phyloP scores from a whole-genome alignment of 805 yeast species.

The Candida parachauliodes region DNA sequence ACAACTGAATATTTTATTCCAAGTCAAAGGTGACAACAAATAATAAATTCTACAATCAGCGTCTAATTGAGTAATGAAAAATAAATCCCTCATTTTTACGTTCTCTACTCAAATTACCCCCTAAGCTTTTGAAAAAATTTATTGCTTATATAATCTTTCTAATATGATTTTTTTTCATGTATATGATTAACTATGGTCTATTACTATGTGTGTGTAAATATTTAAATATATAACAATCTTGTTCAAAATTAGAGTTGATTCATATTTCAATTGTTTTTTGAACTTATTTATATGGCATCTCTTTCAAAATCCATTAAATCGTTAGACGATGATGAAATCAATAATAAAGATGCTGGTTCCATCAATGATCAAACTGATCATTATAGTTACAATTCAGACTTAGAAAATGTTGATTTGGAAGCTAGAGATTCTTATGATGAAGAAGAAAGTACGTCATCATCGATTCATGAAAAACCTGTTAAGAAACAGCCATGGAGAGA shows the following conservation, averaged over 20 bases:
- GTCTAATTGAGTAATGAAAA: too few relatives aligned
- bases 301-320: background rate
- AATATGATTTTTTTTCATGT: background rate
- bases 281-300: background rate
- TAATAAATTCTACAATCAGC: too few relatives aligned
- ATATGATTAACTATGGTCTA: too few relatives aligned
- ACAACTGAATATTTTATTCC: too few relatives aligned
- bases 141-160: background rate
- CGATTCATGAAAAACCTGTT: conserved; percentile 5
- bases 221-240: too few relatives aligned
- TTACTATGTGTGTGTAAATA: too few relatives aligned
- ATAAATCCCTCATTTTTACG: background rate
- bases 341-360: background rate
- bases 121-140: background rate
- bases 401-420: conserved; percentile 4
- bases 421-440: conserved; percentile 7
- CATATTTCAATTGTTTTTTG: too few relatives aligned
- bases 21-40: too few relatives aligned
- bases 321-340: background rate
- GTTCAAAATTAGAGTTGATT: too few relatives aligned
- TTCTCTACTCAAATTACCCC: conserved; percentile 1
- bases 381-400: conserved; percentile 1
- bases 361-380: conserved; percentile 8
- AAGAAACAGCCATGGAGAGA: conserved; percentile 19
- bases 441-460: conserved; percentile 2